Evolutionary conservation across 2,329 filamentous ascomycete species (phyloP).

Genomic region (Cercospora sesami): DNA sequence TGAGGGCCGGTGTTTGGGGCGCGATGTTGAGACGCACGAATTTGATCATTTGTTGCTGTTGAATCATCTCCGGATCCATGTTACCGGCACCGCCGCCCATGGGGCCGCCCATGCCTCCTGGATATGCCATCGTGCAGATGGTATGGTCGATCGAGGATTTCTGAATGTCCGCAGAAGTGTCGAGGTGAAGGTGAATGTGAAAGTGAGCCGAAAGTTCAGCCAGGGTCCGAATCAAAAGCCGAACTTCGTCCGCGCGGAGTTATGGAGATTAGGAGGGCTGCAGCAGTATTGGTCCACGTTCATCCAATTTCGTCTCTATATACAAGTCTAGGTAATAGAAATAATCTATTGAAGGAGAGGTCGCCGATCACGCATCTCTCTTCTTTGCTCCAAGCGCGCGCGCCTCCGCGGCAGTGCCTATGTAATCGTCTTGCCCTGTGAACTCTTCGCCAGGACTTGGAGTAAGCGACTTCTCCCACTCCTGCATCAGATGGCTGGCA

Average conservation of each 20-base stretch:
- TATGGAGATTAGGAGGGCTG: neutral
- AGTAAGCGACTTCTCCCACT: constrained; percentile 82
- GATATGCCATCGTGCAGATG: constrained; percentile 23
- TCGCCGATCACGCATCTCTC: constrained; percentile 13
- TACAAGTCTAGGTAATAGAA: constrained; percentile 1
- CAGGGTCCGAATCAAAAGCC: constrained; percentile 1
- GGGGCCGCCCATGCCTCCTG: constrained; percentile 22
- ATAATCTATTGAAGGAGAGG: neutral
- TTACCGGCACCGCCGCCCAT: constrained; percentile 21
- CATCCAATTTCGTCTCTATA: constrained; percentile 10
- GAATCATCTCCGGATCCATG: constrained; percentile 38
- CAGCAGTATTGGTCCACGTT: neutral
- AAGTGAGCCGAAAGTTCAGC: constrained; percentile 12
- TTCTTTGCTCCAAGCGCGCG: constrained; percentile 24
- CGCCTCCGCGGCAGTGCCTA: constrained; percentile 33
- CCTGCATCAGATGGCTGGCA: constrained; percentile 81
- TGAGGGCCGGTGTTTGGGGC: neutral
- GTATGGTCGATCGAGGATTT: neutral
- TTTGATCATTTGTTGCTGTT: constrained; percentile 53
- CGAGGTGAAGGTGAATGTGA: constrained; percentile 1
- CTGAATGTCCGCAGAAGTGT: neutral
- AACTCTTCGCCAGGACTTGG: constrained; percentile 33
- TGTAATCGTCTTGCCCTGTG: constrained; percentile 31
- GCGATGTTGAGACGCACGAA: constrained; percentile 36
- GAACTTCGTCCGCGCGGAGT: constrained; percentile 11